Evolutionary conservation across 1,139 yeast genomes (phyloP), one percentile per base, ranked within the genome.

Genomic region (Nematodospora anomalae): DNA sequence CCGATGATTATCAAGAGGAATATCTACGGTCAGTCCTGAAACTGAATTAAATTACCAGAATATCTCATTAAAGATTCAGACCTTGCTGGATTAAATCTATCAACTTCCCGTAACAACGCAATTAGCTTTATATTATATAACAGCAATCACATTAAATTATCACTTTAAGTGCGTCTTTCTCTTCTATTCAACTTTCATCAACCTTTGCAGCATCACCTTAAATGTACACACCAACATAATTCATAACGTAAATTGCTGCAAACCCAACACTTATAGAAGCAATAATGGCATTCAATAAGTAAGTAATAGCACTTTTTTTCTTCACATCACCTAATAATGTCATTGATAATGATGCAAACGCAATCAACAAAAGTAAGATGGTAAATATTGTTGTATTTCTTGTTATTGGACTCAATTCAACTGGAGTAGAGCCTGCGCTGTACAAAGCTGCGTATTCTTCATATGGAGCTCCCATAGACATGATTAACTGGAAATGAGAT

Each of bases 211-310:
- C 16, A 9, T 23, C 12, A 16, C 26, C 15, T 29, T 50, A 70
- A 37, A 69, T 60, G 46, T 69, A 68, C 4, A 71, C 76, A 20
- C 76, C 76, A 30, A 69, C 71, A 43, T 57, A 65, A 51, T 70
- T 71, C 38, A 72, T 58, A 18, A 67, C 57, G 47, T 62, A 59
- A 12, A 69, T 53, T 9, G 69, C 53, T 10, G 70, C 61, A 37
- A 64, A 57, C 1, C 72, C 75, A 38, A 71, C 55, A 15, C 73
- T 53, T 12, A 64, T 36, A 9, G 74, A 65, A 8, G 74, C 73
- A 39, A 67, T 49, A 21, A 58, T 34, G 2, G 71, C 64, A 47
- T 60, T 58, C 32, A 55, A 34, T 21, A 65, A 45, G 46, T 55
- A 69, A 7, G 51, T 48, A 13, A 55, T 40, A 3, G 66, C 55